Conservation (phyloP, 345 rosid genomes). For the Gossypium herbaceum region DNA sequence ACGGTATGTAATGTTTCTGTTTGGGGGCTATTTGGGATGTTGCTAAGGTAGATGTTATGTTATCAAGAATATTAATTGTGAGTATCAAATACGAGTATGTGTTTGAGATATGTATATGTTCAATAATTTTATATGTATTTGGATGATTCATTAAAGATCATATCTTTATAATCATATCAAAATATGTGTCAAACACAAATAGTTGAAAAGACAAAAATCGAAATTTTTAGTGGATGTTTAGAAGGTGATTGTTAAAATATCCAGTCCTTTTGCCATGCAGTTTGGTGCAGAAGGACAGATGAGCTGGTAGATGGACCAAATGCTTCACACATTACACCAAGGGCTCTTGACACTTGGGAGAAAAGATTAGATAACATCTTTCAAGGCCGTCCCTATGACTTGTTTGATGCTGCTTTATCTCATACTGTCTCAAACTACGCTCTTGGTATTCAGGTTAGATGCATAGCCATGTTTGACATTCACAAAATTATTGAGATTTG, state of each 20-base stretch:
- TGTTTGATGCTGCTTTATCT: conserved; percentile 46
- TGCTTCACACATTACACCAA: conserved; percentile 45
- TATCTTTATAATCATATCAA: neutral
- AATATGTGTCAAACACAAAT: too few species aligned
- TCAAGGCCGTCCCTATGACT: conserved; percentile 40
- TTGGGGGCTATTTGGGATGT: too few species aligned
- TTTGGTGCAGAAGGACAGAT: conserved; percentile 57
- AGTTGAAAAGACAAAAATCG: rapidly evolving
- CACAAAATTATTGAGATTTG: neutral
- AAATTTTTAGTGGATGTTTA: neutral
- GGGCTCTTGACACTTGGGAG: conserved; percentile 50
- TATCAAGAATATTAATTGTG: too few species aligned
- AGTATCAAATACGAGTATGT: neutral
- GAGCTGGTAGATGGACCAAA: conserved; percentile 55
- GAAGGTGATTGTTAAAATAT: neutral
- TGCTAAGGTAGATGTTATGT: too few species aligned
- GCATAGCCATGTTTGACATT: too few species aligned
- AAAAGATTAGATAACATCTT: conserved; percentile 38
- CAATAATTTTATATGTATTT: neutral
- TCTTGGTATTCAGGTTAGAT: conserved; percentile 44
- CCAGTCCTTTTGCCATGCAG: conserved; percentile 20
- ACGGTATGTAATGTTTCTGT: conserved; percentile 27
- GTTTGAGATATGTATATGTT: neutral
- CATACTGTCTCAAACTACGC: conserved; percentile 41
- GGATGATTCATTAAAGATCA: neutral